Base-by-base conservation (phyloP, 345 rosid genomes). In the Lagerstroemia speciosa region DNA sequence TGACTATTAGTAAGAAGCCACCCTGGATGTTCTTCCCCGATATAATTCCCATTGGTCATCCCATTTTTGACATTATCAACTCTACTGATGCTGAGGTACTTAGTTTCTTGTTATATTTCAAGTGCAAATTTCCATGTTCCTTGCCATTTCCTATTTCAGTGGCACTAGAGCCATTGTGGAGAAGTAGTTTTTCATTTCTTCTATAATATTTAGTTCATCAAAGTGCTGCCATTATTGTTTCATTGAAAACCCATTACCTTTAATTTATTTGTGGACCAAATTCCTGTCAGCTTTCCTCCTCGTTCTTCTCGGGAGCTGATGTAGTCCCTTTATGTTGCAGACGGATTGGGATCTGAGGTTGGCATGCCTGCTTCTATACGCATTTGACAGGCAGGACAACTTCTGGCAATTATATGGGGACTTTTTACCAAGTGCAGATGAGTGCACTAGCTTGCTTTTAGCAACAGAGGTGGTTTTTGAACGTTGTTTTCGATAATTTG, bases 21-120 rank as follows among this genome's bases (percentile, higher is more conserved):
- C 96, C 98, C 31, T 93, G 96, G 98, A 91, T 91, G 98, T 93
- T 93, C 82, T 93, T 93, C 78, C 98, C 98, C 1, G 96, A 93
- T 75, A 79, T 85, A 74, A 81, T 93, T 12, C 98, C 97, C 1
- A 63, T 93, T 22, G 97, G 97, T 71, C 98, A 93, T 83, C 97
- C 96, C 7, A 93, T 93, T 74, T 93, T 93, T 71, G 97, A 89
- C 79, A 86, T 91, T 62, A 87, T 89, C 63, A 91, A 93, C 80
- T 83, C 98, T 6, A 93, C 97, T 33, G 65, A 91, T 78, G 88
- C 97, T 46, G 94, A 89, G 97, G 98, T 91, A 79, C 32, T 38
- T 22, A 24, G 30, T 12, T 52, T 52, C 58, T n/a, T n/a, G 29
- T 52, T 22, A 52, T 52, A 22, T 6, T 6, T 6, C 29, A 52